Evolutionary conservation across 768 basidiomycete genomes (phyloP).

Genomic region (Pleurotus ostreatus): DNA sequence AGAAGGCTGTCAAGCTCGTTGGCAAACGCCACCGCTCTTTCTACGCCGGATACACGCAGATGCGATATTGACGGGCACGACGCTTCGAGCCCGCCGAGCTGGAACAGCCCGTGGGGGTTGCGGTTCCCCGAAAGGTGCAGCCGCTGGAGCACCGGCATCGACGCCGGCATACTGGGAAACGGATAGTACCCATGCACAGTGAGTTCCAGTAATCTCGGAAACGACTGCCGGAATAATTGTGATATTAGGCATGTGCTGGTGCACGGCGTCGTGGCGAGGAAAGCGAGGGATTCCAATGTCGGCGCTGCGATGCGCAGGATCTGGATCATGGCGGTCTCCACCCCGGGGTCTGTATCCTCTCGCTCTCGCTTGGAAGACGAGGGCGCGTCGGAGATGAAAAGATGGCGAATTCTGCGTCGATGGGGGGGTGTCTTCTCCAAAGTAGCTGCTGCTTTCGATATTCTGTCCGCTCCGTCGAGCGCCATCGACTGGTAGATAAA

Average conservation of each 20-base stretch:
- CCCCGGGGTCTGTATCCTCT: not conserved
- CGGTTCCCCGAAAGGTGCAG: slow-evolving; percentile 48
- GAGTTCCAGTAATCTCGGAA: slow-evolving; percentile 38
- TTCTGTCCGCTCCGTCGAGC: slow-evolving; percentile 23
- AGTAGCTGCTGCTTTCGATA: slow-evolving; percentile 21
- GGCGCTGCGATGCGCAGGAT: slow-evolving; percentile 35
- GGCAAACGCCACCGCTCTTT: no score
- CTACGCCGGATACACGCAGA: no score
- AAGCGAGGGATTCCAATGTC: slow-evolving; percentile 36
- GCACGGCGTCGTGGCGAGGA: slow-evolving; percentile 29
- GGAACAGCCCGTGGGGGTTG: slow-evolving; percentile 45
- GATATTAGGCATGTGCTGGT: slow-evolving; percentile 36
- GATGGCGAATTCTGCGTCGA: slow-evolving; percentile 34
- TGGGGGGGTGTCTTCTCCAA: slow-evolving; percentile 30
- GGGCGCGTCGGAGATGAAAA: slow-evolving; percentile 37
- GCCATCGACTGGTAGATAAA: slow-evolving; percentile 38
- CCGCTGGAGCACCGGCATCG: slow-evolving; percentile 33
- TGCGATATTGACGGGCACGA: no score
- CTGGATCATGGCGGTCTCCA: slow-evolving; percentile 20
- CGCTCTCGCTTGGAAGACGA: no score
- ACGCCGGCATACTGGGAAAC: slow-evolving; percentile 32
- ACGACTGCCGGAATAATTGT: slow-evolving; percentile 35
- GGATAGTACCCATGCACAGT: slow-evolving; percentile 48
- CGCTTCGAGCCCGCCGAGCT: slow-evolving; percentile 18
- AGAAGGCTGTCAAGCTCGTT: slow-evolving; percentile 12